Base-by-base conservation (phyloP, 2,329 filamentous ascomycete species). In the Aspergillus quadrilineatus region DNA sequence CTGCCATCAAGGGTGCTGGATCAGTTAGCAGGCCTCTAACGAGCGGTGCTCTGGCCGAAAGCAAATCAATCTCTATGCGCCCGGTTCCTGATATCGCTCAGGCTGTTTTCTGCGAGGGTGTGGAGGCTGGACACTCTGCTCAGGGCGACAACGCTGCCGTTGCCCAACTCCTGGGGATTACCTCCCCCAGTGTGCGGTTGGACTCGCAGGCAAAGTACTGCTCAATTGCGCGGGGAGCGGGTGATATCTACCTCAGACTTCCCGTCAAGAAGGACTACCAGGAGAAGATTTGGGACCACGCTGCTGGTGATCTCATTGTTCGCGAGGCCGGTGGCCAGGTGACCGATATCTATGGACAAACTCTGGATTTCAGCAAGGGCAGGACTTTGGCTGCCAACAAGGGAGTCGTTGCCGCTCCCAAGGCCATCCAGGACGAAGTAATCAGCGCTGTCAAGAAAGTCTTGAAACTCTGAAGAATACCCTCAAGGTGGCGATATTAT, bases 281-380 rank as follows among this genome's bases (percentile, higher is more conserved):
- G 73, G 94, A 99, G 82, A 99, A 99, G 85, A 99, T 99, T 65
- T 99, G 94, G 94, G 94, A 99, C 72, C 94, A 99, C 74, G 94
- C 94, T 15, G 94, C 93, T 10, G 94, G 94, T 41, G 92, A 96
- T 68, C 78, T 99, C 57, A 92, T 99, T 64, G 94, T 97, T 41
- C 83, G 92, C 56, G 95, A 99, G 77, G 92, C 94, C 2, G 94
- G 94, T 50, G 95, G 94, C 48, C 81, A 89, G 68, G 93, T 99
- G 53, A 95, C 92, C 1, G 95, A 99, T 75, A 88, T 92, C 41
- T 82, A 88, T 60, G 94, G 95, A 66, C 89, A 89, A 71, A 82
- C 85, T 59, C 80, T 99, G 57, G 89, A 99, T 74, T 99, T 99
- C 74, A 85, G 86, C 67, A 83, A 87, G 55, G 94, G 94, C 49